These are phyloP conservation scores for Lactarius sp. DNA, from an alignment of 768 basidiomycete species.

Conservation along the genomic window DNA sequence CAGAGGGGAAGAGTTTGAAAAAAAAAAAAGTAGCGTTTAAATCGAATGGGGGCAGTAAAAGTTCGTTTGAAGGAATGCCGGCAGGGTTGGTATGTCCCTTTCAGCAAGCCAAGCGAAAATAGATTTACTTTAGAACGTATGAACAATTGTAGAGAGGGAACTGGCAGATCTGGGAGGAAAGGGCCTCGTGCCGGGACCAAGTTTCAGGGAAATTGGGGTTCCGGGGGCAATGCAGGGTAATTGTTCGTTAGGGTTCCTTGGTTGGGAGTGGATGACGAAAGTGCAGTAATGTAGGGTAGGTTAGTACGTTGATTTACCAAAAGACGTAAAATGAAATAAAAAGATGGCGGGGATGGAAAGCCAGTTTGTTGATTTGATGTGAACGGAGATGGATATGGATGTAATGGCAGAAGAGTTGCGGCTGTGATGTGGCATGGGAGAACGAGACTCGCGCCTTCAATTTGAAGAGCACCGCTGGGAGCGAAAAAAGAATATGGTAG, in stretches of 20 bases:
- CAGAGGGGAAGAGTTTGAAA: neutral
- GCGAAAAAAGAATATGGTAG: constrained; percentile 24
- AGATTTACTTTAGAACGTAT: constrained; percentile 4
- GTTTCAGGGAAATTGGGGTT: constrained; percentile 18
- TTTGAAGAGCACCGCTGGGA: constrained; percentile 17
- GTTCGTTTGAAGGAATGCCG: constrained; percentile 19
- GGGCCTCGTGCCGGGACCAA: constrained; percentile 10
- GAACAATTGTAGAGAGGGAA: constrained; percentile 18
- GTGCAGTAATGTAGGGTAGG: constrained; percentile 13
- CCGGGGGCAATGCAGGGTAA: constrained; percentile 17
- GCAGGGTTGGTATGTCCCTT: constrained; percentile 1
- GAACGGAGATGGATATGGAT: constrained; percentile 25
- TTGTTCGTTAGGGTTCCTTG: constrained; percentile 20
- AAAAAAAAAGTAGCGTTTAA: neutral
- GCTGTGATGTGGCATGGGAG: constrained; percentile 26
- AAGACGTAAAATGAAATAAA: constrained; percentile 24
- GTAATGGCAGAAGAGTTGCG: constrained; percentile 23
- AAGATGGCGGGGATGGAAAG: constrained; percentile 23
- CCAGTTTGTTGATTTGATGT: constrained; percentile 21
- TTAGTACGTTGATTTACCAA: constrained; percentile 24
- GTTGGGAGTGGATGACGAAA: constrained; percentile 17
- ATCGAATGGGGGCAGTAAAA: constrained; percentile 13
- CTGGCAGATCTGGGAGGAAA: constrained; percentile 15
- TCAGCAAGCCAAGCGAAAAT: constrained; percentile 12
- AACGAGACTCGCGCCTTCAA: constrained; percentile 19